Percentiles rank a stretch among this genome's conserved stretches.
These are phyloP conservation scores for Geotrichum aggregatum DNA, from an alignment of 1,139 yeast genomes.

Conservation along the genomic window DNA sequence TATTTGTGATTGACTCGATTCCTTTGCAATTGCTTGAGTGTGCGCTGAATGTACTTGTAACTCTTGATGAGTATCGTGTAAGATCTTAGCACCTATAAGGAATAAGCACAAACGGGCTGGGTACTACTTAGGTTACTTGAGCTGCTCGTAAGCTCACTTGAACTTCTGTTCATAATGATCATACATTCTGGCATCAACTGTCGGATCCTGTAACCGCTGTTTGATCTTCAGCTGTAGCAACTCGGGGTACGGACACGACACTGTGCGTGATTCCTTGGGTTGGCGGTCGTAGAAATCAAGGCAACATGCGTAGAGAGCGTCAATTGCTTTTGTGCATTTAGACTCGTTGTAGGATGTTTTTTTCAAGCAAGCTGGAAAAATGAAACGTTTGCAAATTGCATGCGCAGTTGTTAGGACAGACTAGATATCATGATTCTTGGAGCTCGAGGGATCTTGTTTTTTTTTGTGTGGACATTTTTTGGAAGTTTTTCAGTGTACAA, in stretches of 20 bases:
- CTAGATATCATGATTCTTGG: background rate
- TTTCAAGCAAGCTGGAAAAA: constrained; percentile 49
- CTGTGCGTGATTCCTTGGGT: constrained; percentile 40
- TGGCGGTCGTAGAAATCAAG: constrained; percentile 48
- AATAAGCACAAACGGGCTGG: no score
- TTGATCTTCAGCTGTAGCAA: constrained; percentile 53
- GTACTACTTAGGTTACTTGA: no score
- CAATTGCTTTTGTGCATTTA: constrained; percentile 57
- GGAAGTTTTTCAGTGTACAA: background rate
- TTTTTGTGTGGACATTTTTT: no score
- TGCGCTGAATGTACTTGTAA: no score
- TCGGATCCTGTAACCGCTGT: constrained; percentile 42
- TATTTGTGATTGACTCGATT: no score
- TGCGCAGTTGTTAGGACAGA: no score
- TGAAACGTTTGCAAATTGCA: background rate
- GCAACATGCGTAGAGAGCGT: constrained; percentile 61
- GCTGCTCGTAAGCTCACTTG: no score
- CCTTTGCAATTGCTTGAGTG: no score
- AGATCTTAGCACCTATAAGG: no score
- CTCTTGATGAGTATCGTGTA: no score
- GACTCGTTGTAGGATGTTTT: constrained; percentile 56
- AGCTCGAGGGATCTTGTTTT: background rate
- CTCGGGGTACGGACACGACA: constrained; percentile 62
- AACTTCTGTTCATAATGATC: constrained; percentile 1
- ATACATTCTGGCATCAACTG: constrained; percentile 31